Percentiles rank a stretch among this genome's conserved stretches.
Conservation (phyloP, 345 rosid genomes). For the Rhizophora mangle region DNA sequence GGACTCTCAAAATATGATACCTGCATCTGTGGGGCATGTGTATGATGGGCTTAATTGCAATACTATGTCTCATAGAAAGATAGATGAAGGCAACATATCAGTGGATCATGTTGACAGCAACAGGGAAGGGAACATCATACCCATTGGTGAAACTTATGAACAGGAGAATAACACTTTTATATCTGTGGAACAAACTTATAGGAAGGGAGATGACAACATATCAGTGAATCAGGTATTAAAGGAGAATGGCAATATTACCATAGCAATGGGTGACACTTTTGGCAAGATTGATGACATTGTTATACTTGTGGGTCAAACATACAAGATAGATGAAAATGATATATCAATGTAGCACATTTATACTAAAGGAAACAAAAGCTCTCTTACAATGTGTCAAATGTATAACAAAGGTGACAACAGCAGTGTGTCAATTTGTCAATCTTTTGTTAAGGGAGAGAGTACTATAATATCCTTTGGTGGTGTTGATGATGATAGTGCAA, state of each 20-base stretch:
- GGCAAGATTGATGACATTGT: constrained; percentile 38
- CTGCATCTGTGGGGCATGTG: constrained; percentile 28
- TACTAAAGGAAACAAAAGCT: constrained; percentile 33
- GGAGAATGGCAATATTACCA: constrained; percentile 35
- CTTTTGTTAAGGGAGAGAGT: constrained; percentile 46
- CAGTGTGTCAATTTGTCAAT: constrained; percentile 32
- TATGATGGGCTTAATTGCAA: constrained; percentile 25
- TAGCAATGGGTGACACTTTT: constrained; percentile 38
- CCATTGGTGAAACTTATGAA: constrained; percentile 35
- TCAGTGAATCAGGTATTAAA: constrained; percentile 36
- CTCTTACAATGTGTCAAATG: constrained; percentile 27
- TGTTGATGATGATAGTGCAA: constrained; percentile 45
- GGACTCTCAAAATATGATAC: constrained; percentile 37
- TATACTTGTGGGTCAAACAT: constrained; percentile 47
- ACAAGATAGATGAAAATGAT: constrained; percentile 37
- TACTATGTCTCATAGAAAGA: constrained; percentile 12
- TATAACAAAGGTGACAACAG: constrained; percentile 30
- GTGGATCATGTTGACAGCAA: constrained; percentile 23
- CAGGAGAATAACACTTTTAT: constrained; percentile 40
- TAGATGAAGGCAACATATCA: constrained; percentile 25
- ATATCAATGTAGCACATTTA: constrained; percentile 44
- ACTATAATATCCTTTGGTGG: constrained; percentile 68
- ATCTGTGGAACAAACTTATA: constrained; percentile 44
- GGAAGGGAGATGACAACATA: constrained; percentile 35
- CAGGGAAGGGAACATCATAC: constrained; percentile 22